Evolutionary conservation across 148 eudicot species (phyloP).

Genomic region (Persicaria maculosa): DNA sequence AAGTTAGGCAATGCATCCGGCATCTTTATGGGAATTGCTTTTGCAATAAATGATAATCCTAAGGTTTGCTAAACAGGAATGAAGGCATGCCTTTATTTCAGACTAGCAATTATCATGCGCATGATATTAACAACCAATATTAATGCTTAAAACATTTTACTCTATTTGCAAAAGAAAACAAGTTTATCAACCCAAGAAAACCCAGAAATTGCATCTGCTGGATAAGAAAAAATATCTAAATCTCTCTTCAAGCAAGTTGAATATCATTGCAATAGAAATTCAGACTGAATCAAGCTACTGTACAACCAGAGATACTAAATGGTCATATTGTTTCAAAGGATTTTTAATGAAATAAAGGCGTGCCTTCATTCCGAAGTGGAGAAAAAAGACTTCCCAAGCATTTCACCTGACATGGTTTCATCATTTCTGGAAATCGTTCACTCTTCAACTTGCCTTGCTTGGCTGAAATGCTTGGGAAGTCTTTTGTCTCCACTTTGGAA

Average conservation of each 20-base stretch:
- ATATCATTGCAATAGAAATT: background rate
- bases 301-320: background rate
- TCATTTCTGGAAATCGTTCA: background rate
- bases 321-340: constrained; percentile 1
- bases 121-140: too few species aligned
- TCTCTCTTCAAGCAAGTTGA: background rate
- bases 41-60: too few species aligned
- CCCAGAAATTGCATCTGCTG: background rate
- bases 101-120: too few species aligned
- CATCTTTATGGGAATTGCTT: too few species aligned
- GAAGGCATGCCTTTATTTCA: too few species aligned
- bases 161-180: background rate
- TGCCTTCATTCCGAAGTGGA: too few species aligned
- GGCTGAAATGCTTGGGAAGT: too few species aligned
- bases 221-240: background rate
- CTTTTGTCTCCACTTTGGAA: background rate
- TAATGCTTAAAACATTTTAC: background rate
- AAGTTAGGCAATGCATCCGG: too few species aligned
- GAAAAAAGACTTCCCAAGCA: too few species aligned
- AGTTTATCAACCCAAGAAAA: background rate
- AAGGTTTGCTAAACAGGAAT: too few species aligned
- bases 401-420: background rate
- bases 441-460: background rate
- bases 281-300: background rate
- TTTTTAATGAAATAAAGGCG: background rate